Evolutionary conservation across 805 yeast genomes (phyloP).

Genomic region (Starmerella stellata): DNA sequence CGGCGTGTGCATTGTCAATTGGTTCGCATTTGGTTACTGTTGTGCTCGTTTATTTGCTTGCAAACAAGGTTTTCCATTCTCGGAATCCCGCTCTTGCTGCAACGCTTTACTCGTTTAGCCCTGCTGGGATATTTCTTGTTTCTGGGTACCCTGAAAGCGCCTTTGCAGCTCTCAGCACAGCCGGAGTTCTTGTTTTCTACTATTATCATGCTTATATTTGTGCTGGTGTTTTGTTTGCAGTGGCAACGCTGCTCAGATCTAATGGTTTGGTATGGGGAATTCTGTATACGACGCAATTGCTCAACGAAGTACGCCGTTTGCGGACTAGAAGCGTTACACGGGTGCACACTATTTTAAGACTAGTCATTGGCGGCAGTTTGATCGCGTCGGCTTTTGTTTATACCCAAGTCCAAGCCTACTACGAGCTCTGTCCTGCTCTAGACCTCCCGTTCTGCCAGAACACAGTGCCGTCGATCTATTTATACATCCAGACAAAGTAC

Average conservation of each 20-base stretch:
- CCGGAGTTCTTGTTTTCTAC: constrained; percentile 38
- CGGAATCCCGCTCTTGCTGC: constrained; percentile 24
- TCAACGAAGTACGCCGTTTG: neutral
- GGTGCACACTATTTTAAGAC: constrained; percentile 6
- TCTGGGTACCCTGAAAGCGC: constrained; percentile 62
- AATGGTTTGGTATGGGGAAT: constrained; percentile 62
- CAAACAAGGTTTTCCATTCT: constrained; percentile 21
- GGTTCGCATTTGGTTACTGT: constrained; percentile 35
- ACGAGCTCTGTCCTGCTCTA: constrained; percentile 45
- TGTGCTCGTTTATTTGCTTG: constrained; percentile 25
- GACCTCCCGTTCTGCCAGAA: constrained; percentile 69
- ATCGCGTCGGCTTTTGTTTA: constrained; percentile 31
- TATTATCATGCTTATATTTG: constrained; percentile 21
- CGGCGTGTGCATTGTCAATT: constrained; percentile 36
- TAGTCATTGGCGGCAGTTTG: constrained; percentile 39
- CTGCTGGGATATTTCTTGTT: constrained; percentile 64
- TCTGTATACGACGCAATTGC: constrained; percentile 27
- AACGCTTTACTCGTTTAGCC: constrained; percentile 39
- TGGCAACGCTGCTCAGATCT: constrained; percentile 50
- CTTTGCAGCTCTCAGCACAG: constrained; percentile 42
- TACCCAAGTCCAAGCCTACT: constrained; percentile 38
- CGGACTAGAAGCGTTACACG: neutral
- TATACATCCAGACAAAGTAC: constrained; percentile 57
- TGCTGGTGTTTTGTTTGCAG: constrained; percentile 38
- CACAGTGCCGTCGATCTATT: constrained; percentile 40